These are phyloP conservation scores for Cryphonectria radicalis DNA, from an alignment of 2,329 filamentous ascomycete genomes.

Conservation along the genomic window DNA sequence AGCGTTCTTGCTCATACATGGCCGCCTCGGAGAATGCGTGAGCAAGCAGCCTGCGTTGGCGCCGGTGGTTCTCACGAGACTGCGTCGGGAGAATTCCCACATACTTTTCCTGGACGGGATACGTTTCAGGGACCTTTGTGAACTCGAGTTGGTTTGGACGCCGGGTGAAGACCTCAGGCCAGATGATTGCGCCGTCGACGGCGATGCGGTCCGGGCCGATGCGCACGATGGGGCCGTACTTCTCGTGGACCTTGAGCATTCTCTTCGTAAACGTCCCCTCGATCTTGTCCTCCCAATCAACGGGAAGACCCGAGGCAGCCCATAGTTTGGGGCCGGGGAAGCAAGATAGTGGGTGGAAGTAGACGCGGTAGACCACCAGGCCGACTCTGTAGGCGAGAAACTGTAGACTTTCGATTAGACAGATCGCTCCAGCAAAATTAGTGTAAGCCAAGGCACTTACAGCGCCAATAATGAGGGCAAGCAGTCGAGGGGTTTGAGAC, in stretches of 20 bases:
- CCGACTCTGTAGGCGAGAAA: conserved; percentile 19
- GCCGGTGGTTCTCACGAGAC: conserved; percentile 14
- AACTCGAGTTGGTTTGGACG: conserved; percentile 12
- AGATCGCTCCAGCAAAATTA: neutral
- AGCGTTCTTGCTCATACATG: conserved; percentile 11
- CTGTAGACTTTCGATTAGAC: conserved; percentile 13
- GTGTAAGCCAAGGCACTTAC: neutral
- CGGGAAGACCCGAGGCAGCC: conserved; percentile 32
- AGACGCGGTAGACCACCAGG: conserved; percentile 33
- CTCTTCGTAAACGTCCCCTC: conserved; percentile 22
- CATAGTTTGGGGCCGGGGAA: conserved; percentile 37
- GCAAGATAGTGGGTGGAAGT: conserved; percentile 39
- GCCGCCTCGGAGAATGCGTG: conserved; percentile 16
- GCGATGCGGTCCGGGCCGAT: conserved; percentile 14
- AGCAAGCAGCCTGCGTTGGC: conserved; percentile 9
- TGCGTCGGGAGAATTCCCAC: conserved; percentile 5
- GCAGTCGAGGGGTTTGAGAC: neutral
- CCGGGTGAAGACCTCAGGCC: conserved; percentile 12
- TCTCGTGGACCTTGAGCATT: conserved; percentile 6
- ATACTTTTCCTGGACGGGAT: neutral
- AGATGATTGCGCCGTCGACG: conserved; percentile 11
- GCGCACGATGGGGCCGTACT: conserved; percentile 22
- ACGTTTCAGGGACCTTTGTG: conserved; percentile 9
- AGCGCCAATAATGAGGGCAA: neutral
- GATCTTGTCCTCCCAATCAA: conserved; percentile 31